A percentile compares a stretch with the other conserved stretches of the same genome.
Evolutionary conservation across 305 asterid genomes (phyloP).

Genomic region (Fraxinus dipetala): DNA sequence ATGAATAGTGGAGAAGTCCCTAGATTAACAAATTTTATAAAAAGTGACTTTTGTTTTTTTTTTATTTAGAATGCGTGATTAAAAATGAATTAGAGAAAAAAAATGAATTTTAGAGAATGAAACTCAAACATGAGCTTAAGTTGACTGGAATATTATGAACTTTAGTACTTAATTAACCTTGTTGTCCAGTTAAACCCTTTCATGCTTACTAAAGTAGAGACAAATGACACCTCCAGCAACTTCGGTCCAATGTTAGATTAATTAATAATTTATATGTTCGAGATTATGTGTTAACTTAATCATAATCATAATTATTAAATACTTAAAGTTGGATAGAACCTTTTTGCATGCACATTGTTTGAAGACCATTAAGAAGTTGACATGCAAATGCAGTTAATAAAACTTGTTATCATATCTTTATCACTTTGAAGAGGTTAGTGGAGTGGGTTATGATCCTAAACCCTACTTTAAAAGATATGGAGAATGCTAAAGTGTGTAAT

Average conservation of each 20-base stretch:
- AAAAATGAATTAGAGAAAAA: no score
- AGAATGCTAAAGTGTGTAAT: background rate
- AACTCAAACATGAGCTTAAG: background rate
- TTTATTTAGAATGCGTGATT: no score
- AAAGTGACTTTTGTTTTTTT: no score
- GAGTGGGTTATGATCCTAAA: slow-evolving; percentile 22
- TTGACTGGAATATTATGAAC: background rate
- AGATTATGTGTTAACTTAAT: background rate
- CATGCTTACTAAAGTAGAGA: background rate
- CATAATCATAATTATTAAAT: background rate
- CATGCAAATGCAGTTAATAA: slow-evolving; percentile 21
- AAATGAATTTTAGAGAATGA: background rate
- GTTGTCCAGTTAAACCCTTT: background rate
- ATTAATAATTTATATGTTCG: background rate
- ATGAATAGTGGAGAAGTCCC: background rate
- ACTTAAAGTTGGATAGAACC: slow-evolving; percentile 8
- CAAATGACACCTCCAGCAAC: background rate
- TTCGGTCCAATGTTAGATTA: background rate
- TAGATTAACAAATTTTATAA: no score
- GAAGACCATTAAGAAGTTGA: slow-evolving; percentile 32
- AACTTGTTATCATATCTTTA: background rate
- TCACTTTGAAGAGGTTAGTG: slow-evolving; percentile 30
- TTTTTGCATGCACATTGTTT: slow-evolving; percentile 35
- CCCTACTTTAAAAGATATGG: slow-evolving; percentile 21
- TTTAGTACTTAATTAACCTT: background rate